Conservation (phyloP, 352 stramenopile genomes). For the Blastocystis sp. region DNA sequence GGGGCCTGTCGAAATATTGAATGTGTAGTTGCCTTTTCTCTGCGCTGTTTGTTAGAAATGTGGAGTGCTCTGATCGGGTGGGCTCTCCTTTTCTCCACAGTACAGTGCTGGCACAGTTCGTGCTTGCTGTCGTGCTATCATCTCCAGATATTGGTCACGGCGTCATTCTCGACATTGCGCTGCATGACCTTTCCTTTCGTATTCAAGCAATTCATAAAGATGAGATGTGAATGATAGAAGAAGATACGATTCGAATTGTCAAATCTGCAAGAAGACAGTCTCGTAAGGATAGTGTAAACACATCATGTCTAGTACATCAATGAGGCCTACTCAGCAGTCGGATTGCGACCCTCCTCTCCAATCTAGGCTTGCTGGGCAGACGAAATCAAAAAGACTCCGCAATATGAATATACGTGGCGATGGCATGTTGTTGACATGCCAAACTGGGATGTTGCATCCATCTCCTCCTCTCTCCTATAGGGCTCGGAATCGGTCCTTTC, state of each 20-base stretch:
- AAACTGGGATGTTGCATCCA: neutral
- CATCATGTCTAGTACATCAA: neutral
- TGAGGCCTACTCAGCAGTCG: slow-evolving; percentile 39
- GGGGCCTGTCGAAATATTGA: slow-evolving; percentile 53
- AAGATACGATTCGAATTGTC: slow-evolving; percentile 22
- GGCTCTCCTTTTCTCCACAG: neutral
- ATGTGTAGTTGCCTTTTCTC: slow-evolving; percentile 17
- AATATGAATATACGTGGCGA: slow-evolving; percentile 10
- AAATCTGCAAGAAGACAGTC: slow-evolving; percentile 8
- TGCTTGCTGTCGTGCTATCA: neutral
- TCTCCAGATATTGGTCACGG: slow-evolving; percentile 50
- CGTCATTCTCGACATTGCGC: slow-evolving; percentile 59
- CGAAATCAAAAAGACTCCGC: slow-evolving; percentile 11
- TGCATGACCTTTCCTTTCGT: neutral
- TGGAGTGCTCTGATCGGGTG: neutral
- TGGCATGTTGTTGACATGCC: slow-evolving; percentile 56
- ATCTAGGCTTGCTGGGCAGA: slow-evolving; percentile 48
- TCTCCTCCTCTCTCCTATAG: neutral
- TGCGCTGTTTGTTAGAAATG: slow-evolving; percentile 32
- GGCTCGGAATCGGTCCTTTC: neutral
- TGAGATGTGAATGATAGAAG: neutral
- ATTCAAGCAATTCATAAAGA: neutral
- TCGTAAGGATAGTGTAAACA: neutral
- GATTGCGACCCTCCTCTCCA: neutral
- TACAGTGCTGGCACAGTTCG: slow-evolving; percentile 33